Conservation (phyloP, 441 rosid genomes). For the Bocquillonia castaneifolia region DNA sequence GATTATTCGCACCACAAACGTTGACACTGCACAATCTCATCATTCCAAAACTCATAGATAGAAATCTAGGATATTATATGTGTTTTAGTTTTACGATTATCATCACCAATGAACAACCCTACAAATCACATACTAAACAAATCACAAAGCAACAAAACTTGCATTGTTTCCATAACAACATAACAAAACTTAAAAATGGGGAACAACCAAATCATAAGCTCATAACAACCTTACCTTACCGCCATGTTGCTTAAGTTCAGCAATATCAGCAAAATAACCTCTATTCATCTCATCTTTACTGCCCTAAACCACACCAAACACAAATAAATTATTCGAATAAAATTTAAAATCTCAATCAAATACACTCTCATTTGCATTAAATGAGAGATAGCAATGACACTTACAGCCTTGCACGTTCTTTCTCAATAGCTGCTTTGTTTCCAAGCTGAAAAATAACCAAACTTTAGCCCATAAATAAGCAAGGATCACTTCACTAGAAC, state of each 20-base stretch:
- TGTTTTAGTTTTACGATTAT: neutral
- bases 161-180: neutral
- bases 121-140: neutral
- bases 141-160: neutral
- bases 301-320: conserved; percentile 47
- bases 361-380: neutral
- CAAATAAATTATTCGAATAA: conserved; percentile 17
- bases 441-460: conserved; percentile 39
- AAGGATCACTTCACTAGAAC: neutral
- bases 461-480: neutral
- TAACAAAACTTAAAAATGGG: neutral
- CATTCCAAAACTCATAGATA: neutral
- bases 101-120: neutral
- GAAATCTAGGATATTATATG: neutral
- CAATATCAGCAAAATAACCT: conserved; percentile 72
- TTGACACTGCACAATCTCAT: neutral
- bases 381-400: conserved; percentile 12
- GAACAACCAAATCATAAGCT: neutral
- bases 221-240: conserved; percentile 60
- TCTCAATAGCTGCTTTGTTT: conserved; percentile 60
- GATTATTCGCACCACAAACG: neutral
- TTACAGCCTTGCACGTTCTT: conserved; percentile 88
- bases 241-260: conserved; percentile 66
- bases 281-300: conserved; percentile 95
- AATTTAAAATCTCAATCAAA: conserved; percentile 10